Conservation (phyloP, 495 filamentous ascomycete species). For the Penicillium coprophilum region DNA sequence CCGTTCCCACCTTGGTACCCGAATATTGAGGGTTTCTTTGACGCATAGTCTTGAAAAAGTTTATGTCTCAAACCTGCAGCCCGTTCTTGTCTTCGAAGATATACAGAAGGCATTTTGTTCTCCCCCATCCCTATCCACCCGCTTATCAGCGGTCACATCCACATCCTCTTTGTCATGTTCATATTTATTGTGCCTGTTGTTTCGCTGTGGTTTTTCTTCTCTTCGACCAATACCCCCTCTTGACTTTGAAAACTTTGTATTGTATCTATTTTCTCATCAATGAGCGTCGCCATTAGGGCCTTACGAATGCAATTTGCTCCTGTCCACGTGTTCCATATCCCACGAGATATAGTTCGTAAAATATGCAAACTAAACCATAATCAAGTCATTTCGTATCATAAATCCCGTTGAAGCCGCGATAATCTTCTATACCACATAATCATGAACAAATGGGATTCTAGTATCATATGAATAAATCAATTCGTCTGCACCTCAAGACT, state of each 20-base stretch:
- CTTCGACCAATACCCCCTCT: conserved; percentile 44
- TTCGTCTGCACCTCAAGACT: conserved; percentile 24
- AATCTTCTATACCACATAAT: not conserved
- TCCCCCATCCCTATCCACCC: conserved; percentile 3
- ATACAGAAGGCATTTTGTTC: not conserved
- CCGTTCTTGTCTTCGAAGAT: not conserved
- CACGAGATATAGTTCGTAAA: not conserved
- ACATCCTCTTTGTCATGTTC: conserved; percentile 26
- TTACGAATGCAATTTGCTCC: conserved; percentile 24
- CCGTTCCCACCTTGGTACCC: conserved; percentile 9
- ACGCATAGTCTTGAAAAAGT: conserved; percentile 15
- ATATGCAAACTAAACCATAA: not conserved
- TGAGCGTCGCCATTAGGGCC: conserved; percentile 25
- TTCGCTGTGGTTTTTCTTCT: conserved; percentile 19
- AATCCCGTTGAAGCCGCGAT: not conserved
- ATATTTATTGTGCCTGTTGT: conserved; percentile 26
- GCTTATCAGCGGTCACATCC: conserved; percentile 14
- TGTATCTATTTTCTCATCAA: conserved; percentile 32
- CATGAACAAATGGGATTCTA: not conserved
- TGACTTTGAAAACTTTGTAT: conserved; percentile 30
- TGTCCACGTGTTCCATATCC: not conserved
- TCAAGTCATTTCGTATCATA: conserved; percentile 9
- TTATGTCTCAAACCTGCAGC: not conserved
- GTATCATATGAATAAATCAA: not conserved
- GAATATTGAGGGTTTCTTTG: conserved; percentile 14